These are phyloP conservation scores for Dactylellina leptospora DNA, from an alignment of 2,329 filamentous ascomycete genomes.

Conservation along the genomic window DNA sequence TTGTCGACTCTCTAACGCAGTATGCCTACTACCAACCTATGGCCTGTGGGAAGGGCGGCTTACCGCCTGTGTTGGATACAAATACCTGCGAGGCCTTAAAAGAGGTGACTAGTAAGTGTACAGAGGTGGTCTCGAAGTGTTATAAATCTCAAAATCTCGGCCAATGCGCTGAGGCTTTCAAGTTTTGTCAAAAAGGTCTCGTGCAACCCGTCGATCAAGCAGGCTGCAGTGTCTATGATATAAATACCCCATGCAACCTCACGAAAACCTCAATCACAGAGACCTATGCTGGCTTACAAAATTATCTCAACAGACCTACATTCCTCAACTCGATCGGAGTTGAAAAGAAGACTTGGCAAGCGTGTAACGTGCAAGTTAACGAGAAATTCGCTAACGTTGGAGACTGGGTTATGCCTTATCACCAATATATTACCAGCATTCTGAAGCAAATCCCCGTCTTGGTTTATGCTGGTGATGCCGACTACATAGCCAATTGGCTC, in stretches of 20 bases:
- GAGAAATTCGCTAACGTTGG: constrained; percentile 96
- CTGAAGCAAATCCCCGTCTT: constrained; percentile 92
- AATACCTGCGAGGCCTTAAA: constrained; percentile 87
- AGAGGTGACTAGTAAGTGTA: constrained; percentile 86
- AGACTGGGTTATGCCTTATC: constrained; percentile 99
- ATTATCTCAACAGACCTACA: constrained; percentile 83
- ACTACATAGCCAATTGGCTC: constrained; percentile 97
- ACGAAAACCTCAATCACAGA: constrained; percentile 87
- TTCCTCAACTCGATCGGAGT: constrained; percentile 88
- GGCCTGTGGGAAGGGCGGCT: constrained; percentile 95
- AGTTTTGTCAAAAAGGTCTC: constrained; percentile 98
- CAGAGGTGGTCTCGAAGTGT: constrained; percentile 85
- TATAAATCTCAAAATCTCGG: constrained; percentile 90
- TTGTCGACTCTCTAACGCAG: constrained; percentile 91
- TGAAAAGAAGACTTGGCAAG: constrained; percentile 87
- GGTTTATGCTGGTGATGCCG: constrained; percentile 89
- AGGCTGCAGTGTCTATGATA: constrained; percentile 92
- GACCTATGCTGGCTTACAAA: constrained; percentile 83
- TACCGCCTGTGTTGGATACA: constrained; percentile 82
- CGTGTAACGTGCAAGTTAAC: constrained; percentile 99
- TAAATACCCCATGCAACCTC: constrained; percentile 87
- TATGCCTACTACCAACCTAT: constrained; percentile 96
- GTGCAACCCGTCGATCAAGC: constrained; percentile 93
- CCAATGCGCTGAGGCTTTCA: constrained; percentile 90
- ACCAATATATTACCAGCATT: constrained; percentile 83